Conservation (phyloP, 352 stramenopile species). For the Elongisporangium undulatum region DNA sequence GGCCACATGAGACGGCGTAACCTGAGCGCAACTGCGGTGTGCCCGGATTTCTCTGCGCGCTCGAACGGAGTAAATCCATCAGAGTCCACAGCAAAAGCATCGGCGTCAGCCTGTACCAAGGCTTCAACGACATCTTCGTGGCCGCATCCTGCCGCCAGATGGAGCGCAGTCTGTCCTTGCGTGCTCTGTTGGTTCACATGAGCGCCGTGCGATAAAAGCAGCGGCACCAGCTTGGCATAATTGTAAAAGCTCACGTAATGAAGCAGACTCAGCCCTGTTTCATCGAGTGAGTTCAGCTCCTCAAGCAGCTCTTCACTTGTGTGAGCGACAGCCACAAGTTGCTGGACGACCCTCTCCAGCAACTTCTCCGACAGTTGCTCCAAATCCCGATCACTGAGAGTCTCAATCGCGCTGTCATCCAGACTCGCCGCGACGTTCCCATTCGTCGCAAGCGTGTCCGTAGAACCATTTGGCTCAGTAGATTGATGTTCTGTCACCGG, state of each 20-base stretch:
- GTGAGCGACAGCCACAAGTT: slow-evolving; percentile 75
- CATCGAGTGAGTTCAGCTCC: slow-evolving; percentile 85
- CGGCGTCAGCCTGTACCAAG: slow-evolving; percentile 53
- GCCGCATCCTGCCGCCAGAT: slow-evolving; percentile 75
- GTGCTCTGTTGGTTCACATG: slow-evolving; percentile 85
- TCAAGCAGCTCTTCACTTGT: slow-evolving; percentile 79
- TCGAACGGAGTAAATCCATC: slow-evolving; percentile 67
- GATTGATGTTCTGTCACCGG: too few relatives aligned
- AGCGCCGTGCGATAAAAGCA: slow-evolving; percentile 75
- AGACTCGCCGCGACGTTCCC: slow-evolving; percentile 5
- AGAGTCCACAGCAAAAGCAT: slow-evolving; percentile 64
- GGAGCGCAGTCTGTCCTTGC: slow-evolving; percentile 77
- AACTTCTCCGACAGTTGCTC: slow-evolving; percentile 76
- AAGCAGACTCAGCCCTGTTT: slow-evolving; percentile 81
- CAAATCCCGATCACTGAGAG: slow-evolving; percentile 73
- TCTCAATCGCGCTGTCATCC: slow-evolving; percentile 75
- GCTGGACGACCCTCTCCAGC: slow-evolving; percentile 77
- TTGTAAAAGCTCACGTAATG: slow-evolving; percentile 91
- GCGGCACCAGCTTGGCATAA: slow-evolving; percentile 69
- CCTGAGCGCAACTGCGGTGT: slow-evolving; percentile 36
- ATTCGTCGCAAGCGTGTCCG: too few relatives aligned
- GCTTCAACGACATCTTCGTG: slow-evolving; percentile 61
- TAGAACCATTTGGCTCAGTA: too few relatives aligned
- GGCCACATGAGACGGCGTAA: slow-evolving; percentile 39
- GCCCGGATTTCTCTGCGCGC: slow-evolving; percentile 72